phyloP scores from a whole-genome alignment of 2,329 filamentous ascomycete genomes.

The Botrytis sinoallii region DNA sequence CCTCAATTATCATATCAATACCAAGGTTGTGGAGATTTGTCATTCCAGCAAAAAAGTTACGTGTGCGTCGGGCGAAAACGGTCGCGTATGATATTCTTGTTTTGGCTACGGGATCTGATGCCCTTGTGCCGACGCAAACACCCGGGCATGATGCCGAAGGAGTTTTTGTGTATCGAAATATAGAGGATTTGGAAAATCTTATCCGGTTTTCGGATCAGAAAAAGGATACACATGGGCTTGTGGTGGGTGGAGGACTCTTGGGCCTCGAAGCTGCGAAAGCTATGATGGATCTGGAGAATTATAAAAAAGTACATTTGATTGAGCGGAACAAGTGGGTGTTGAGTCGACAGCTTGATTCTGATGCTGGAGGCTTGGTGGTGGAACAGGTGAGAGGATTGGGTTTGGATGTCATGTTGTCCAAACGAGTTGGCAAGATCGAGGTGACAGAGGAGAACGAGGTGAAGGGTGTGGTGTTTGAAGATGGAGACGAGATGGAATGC shows the following conservation, averaged over 20 bases:
- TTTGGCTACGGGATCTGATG: conserved; percentile 82
- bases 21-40: conserved; percentile 65
- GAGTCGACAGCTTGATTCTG: conserved; percentile 75
- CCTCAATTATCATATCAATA: conserved; percentile 73
- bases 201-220: conserved; percentile 68
- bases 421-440: conserved; percentile 69
- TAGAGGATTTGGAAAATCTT: conserved; percentile 73
- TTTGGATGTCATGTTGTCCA: conserved; percentile 75
- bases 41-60: conserved; percentile 62
- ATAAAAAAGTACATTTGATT: conserved; percentile 70
- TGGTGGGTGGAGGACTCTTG: conserved; percentile 80
- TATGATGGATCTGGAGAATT: conserved; percentile 80
- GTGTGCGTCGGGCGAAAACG: conserved; percentile 66
- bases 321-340: conserved; percentile 82
- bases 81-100: conserved; percentile 79
- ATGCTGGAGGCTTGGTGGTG: conserved; percentile 77
- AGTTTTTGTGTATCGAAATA: conserved; percentile 86
- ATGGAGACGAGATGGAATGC: conserved; percentile 73
- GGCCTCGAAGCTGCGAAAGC: conserved; percentile 89
- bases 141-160: conserved; percentile 77
- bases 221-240: conserved; percentile 67
- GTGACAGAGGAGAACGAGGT: conserved; percentile 66
- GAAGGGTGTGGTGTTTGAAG: conserved; percentile 73
- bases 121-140: conserved; percentile 64
- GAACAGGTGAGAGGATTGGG: conserved; percentile 78